These are phyloP conservation scores for Apiotrichum domesticum DNA, from an alignment of 1,284 basidiomycete genomes.

Conservation along the genomic window DNA sequence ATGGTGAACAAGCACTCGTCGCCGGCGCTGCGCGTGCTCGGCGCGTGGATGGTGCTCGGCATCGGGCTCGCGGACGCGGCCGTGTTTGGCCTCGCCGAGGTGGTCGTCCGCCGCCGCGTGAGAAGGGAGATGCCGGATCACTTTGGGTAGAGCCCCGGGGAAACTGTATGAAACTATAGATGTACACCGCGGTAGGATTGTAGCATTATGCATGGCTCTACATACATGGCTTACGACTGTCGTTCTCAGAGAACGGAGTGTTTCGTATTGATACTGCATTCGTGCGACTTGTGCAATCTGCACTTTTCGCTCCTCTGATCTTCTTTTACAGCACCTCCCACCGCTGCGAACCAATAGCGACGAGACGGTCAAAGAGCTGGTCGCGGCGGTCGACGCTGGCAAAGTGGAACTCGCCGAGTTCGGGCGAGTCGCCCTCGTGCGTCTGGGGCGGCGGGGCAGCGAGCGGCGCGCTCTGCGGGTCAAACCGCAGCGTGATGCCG, in stretches of 20 bases:
- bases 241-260: too few relatives aligned
- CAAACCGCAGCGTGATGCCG: slow-evolving; percentile 32
- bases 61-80: slow-evolving; percentile 38
- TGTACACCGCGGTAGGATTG: too few relatives aligned
- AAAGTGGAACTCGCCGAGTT: slow-evolving; percentile 29
- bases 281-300: too few relatives aligned
- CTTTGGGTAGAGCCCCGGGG: too few relatives aligned
- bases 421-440: not conserved
- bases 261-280: too few relatives aligned
- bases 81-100: slow-evolving; percentile 42
- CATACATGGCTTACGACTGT: too few relatives aligned
- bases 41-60: slow-evolving; percentile 35
- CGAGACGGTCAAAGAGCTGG: slow-evolving; percentile 45
- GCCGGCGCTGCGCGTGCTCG: slow-evolving; percentile 27
- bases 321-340: slow-evolving; percentile 45
- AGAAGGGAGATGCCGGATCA: slow-evolving; percentile 26
- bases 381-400: slow-evolving; percentile 46
- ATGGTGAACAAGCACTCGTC: slow-evolving; percentile 27
- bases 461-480: not conserved
- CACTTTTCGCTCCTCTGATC: too few relatives aligned
- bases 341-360: slow-evolving; percentile 46
- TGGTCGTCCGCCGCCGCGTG: slow-evolving; percentile 34
- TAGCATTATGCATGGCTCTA: too few relatives aligned
- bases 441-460: not conserved
- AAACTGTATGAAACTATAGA: too few relatives aligned